Base-by-base conservation (phyloP, 2,329 filamentous ascomycete species). In the Podosphaera xanthii region DNA sequence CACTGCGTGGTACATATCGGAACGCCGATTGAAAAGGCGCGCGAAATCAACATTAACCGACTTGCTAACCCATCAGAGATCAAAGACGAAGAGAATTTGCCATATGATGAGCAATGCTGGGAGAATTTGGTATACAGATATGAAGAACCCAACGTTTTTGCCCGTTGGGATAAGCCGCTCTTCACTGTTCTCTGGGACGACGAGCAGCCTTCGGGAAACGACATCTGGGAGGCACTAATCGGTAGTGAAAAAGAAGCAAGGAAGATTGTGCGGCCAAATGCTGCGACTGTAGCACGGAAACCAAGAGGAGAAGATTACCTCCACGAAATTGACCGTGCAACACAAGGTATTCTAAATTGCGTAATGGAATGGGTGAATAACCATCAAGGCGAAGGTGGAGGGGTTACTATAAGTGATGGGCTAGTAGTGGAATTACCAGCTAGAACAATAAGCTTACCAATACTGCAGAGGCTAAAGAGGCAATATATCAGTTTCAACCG, bases 131-230 rank as follows among this genome's bases (percentile, higher is more conserved):
- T 70, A 40, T 91, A 87, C 68, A 77, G 87, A 59, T 90, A 90
- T 68, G 87, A 94, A 70, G 87, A 94, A 71, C 87, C 87, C 12
- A 92, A 91, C 68, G 80, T 83, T 31, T 90, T 91, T 85, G 83
- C 79, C 2, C 75, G 86, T 50, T 94, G 87, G 87, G 87, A 94
- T 69, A 85, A 83, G 59, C 87, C 87, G 1, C 76, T 92, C 2
- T 92, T 91, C 71, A 84, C 84, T 3, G 76, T 92, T 0, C 77
- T 87, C 9, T 86, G 83, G 76, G 83, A 89, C 52, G 87, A 94
- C 68, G 77, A 78, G 59, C 76, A 76, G 60, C 77, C 77, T n/a
- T 81, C 81, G 1, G 84, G 81, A 62, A 79, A 83, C 55, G 75
- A 77, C 60, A 77, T 92, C 60, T 92, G 86, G 87, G 84, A 90